A percentile compares a stretch with the other conserved stretches of the same genome.
These are phyloP conservation scores for Xylaria intraflava DNA, from an alignment of 495 filamentous ascomycete genomes.

Conservation along the genomic window DNA sequence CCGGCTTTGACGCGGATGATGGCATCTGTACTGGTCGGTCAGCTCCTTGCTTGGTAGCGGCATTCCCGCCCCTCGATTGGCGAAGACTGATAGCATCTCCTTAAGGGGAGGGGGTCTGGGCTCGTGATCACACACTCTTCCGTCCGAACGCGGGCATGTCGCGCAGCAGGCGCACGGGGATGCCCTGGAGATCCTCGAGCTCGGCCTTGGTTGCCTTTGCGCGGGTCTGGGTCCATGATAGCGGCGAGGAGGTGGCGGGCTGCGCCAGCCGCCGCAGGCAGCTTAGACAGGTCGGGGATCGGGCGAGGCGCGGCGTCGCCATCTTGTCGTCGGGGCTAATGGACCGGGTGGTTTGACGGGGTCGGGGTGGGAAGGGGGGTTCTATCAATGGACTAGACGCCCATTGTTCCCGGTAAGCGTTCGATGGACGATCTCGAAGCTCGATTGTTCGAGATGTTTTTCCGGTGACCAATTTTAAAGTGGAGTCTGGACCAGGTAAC, in stretches of 20 bases:
- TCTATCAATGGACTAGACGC: background rate
- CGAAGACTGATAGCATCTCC: background rate
- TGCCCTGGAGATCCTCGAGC: conserved; percentile 34
- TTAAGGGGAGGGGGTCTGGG: background rate
- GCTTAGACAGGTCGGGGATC: conserved; percentile 22
- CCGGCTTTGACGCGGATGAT: conserved; percentile 40
- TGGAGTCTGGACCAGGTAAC: too few relatives aligned
- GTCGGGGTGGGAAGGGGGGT: background rate
- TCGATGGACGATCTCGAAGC: background rate
- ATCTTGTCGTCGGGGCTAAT: conserved; percentile 11
- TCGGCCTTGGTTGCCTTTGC: conserved; percentile 43
- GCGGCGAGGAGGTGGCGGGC: conserved; percentile 7
- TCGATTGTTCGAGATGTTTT: conserved; percentile 3
- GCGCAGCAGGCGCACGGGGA: conserved; percentile 54
- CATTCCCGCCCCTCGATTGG: background rate
- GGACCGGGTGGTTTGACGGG: background rate
- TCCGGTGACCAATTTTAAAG: conserved; percentile 8
- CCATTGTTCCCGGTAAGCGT: background rate
- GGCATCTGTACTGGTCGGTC: conserved; percentile 25
- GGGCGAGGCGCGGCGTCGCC: conserved; percentile 16
- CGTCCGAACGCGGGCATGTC: conserved; percentile 56
- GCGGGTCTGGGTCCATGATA: conserved; percentile 35
- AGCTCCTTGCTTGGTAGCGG: background rate
- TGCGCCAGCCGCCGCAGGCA: conserved; percentile 22
- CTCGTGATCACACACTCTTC: conserved; percentile 38